Percentiles rank a stretch among this genome's conserved stretches.
These are phyloP conservation scores for Fraxinus quadrangulata DNA, from an alignment of 257 asterid genomes.

Conservation along the genomic window DNA sequence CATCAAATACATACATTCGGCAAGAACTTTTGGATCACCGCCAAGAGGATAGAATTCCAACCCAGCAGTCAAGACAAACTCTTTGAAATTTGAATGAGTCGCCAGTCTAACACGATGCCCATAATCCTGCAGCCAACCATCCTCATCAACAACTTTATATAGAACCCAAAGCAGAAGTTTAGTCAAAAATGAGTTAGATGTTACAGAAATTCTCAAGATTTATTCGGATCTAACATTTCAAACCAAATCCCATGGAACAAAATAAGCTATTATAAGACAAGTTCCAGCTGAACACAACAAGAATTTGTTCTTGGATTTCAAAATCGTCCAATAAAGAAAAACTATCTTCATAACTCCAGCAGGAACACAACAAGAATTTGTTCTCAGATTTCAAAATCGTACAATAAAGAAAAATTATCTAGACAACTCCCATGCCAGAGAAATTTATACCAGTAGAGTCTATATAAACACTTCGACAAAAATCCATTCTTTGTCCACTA, in stretches of 20 bases:
- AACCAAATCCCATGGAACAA: neutral
- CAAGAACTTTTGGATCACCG: constrained; percentile 96
- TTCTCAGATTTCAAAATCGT: neutral
- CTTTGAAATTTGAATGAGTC: constrained; percentile 92
- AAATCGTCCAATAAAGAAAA: neutral
- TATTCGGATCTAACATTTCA: neutral
- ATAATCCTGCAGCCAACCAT: constrained; percentile 74
- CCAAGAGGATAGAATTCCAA: constrained; percentile 97
- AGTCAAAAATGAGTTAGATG: neutral
- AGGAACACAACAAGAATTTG: neutral
- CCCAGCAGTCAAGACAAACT: constrained; percentile 92
- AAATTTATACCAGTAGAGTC: neutral
- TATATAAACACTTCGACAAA: neutral
- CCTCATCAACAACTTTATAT: constrained; percentile 37
- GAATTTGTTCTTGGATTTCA: neutral
- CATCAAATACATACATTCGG: constrained; percentile 70
- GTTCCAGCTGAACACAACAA: neutral
- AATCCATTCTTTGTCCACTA: neutral
- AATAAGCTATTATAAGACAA: neutral
- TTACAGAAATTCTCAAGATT: neutral
- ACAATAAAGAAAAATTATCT: neutral
- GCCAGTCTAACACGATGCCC: constrained; percentile 97
- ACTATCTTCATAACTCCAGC: neutral
- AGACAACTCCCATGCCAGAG: neutral
- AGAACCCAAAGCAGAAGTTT: constrained; percentile 12